Evolutionary conservation across 2,329 filamentous ascomycete genomes (phyloP).

Genomic region (Coleophoma cylindrospora): DNA sequence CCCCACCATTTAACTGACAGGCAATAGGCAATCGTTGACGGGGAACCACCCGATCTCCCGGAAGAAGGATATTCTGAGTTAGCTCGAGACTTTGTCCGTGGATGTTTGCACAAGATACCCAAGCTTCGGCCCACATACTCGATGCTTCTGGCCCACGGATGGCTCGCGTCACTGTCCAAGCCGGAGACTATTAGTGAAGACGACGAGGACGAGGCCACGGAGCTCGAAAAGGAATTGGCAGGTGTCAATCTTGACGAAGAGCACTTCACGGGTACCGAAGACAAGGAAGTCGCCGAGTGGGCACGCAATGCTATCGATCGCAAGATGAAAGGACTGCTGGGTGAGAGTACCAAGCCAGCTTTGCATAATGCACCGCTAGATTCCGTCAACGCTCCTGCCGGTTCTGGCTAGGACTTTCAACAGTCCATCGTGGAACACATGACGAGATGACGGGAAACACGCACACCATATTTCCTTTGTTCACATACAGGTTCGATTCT

Average conservation of each 20-base stretch:
- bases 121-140: constrained; percentile 91
- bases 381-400: constrained; percentile 49
- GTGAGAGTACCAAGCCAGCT: constrained; percentile 63
- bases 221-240: neutral
- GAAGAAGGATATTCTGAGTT: constrained; percentile 70
- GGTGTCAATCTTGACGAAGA: constrained; percentile 4
- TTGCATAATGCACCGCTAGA: constrained; percentile 84
- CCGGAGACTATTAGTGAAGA: constrained; percentile 71
- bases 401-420: constrained; percentile 3
- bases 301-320: constrained; percentile 67
- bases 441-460: neutral
- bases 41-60: constrained; percentile 87
- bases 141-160: constrained; percentile 83
- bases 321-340: constrained; percentile 53
- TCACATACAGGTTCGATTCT: no score
- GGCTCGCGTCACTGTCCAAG: constrained; percentile 73
- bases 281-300: constrained; percentile 84
- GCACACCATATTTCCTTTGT: no score
- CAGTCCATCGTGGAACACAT: no score
- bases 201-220: constrained; percentile 45
- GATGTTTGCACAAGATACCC: constrained; percentile 89
- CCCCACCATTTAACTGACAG: constrained; percentile 1
- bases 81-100: constrained; percentile 80
- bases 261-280: constrained; percentile 42
- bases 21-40: constrained; percentile 87